Base-by-base conservation (phyloP, 352 stramenopile species). In the Phytophthora fragariae region DNA sequence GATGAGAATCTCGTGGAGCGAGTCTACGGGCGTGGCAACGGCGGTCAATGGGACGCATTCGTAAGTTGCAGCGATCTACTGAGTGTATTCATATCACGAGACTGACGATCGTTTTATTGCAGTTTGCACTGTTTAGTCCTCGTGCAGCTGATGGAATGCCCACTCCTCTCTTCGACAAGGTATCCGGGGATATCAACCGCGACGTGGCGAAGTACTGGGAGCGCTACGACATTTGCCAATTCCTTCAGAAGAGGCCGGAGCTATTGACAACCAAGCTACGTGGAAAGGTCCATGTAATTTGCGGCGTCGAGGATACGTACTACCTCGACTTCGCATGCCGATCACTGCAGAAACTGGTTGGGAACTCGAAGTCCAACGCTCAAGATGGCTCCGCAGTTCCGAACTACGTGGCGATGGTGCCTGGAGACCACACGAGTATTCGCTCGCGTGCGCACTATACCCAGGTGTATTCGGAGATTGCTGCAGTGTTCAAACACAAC, bases 41-140 rank as follows among this genome's bases (percentile, higher is more conserved):
- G 87, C 49, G 87, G 87, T 3, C 87, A 94, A 60, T 94, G 85
- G 85, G 87, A 92, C 60, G 84, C 84, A 6, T 94, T 92, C 24
- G 87, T 94, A 90, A 65, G 86, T 92, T 50, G 17, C 17, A 50
- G 1, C 11, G 15, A 50, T 50, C 15, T 19, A 31, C 27, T 41
- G 8, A 3, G 31, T 10, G 24, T 53, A 21, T 9, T n/a, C 14
- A 24, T 52, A 24, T 24, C 19, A 15, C 29, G 46, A 53, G 6
- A 29, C 57, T 75, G 47, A 63, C 47, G 5, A 35, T 70, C 27
- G 27, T 3, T 60, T 46, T 56, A 24, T 24, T 79, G 17, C 65
- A 94, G 88, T 80, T 68, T 63, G 84, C 88, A 1, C 17, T 94
- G 27, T 94, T 94, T 58, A 79, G 88, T 46, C 88, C 82, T 1